A percentile compares a stretch with the other conserved stretches of the same genome.
Conservation (phyloP, 345 rosid species). For the Raphanus raphanistrum region DNA sequence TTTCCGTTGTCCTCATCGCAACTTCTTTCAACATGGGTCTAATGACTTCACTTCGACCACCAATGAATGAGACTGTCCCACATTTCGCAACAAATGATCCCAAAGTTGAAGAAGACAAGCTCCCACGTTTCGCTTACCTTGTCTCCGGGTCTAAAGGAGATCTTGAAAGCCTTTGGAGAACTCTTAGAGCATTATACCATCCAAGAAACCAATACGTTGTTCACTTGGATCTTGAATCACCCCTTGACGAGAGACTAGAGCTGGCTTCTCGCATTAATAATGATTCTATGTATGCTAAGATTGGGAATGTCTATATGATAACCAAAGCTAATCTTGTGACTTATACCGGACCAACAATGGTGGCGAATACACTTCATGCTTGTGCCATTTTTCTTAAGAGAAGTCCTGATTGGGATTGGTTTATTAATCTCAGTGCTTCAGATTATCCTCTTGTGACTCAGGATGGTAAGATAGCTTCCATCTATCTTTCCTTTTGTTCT, state of each 20-base stretch:
- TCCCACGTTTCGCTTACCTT: conserved; percentile 90
- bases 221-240: conserved; percentile 94
- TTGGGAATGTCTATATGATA: conserved; percentile 82
- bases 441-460: conserved; percentile 99
- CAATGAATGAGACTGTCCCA: not conserved
- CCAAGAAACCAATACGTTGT: conserved; percentile 86
- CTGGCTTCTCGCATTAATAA: conserved; percentile 66
- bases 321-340: conserved; percentile 97
- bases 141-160: conserved; percentile 96
- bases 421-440: conserved; percentile 97
- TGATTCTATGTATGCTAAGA: conserved; percentile 60
- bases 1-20: conserved; percentile 64
- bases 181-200: conserved; percentile 87
- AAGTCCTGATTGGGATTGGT: conserved; percentile 95
- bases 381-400: conserved; percentile 88
- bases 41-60: conserved; percentile 45
- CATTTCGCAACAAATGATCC: conserved; percentile 30
- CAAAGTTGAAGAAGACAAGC: conserved; percentile 36
- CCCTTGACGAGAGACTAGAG: conserved; percentile 77
- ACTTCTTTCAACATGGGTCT: conserved; percentile 55
- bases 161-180: conserved; percentile 92
- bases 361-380: conserved; percentile 96
- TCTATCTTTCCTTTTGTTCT: conserved; percentile 2
- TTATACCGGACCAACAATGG: conserved; percentile 97
- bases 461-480: conserved; percentile 56